phyloP scores from a whole-genome alignment of 1,284 basidiomycete genomes.

The Rhizoctonia solani region DNA sequence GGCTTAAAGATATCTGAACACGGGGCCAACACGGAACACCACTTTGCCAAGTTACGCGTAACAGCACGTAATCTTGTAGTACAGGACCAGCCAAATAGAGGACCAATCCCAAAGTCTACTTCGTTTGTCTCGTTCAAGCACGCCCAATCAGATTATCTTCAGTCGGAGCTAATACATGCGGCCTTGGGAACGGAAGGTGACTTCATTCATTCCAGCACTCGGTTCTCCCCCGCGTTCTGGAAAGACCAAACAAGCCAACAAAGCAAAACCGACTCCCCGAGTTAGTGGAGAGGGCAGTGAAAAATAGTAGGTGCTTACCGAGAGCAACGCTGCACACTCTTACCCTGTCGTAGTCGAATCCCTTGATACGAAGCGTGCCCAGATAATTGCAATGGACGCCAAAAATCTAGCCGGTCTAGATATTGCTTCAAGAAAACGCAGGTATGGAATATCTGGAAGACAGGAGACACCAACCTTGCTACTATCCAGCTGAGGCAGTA shows the following conservation, averaged over 20 bases:
- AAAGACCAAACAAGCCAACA: slow-evolving; percentile 20
- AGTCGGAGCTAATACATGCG: too few relatives aligned
- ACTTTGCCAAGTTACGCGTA: slow-evolving; percentile 30
- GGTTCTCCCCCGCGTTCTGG: neutral
- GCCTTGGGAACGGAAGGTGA: neutral
- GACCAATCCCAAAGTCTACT: neutral
- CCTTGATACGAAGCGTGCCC: slow-evolving; percentile 18
- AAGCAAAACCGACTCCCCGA: slow-evolving; percentile 18
- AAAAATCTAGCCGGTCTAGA: slow-evolving; percentile 15
- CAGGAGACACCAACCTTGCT: neutral
- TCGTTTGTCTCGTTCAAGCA: slow-evolving; percentile 3
- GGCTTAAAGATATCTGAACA: slow-evolving; percentile 7
- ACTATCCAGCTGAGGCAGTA: neutral
- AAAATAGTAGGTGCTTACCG: neutral
- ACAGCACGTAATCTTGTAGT: slow-evolving; percentile 5
- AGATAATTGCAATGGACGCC: slow-evolving; percentile 8
- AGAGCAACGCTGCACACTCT: neutral
- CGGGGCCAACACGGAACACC: neutral
- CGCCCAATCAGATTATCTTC: neutral
- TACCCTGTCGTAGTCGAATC: slow-evolving; percentile 25
- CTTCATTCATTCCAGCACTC: neutral
- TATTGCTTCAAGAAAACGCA: slow-evolving; percentile 12
- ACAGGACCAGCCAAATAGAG: neutral
- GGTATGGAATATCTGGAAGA: neutral
- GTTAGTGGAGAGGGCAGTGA: slow-evolving; percentile 10